A percentile compares a stretch with the other conserved stretches of the same genome.
phyloP scores from a whole-genome alignment of 805 yeast genomes.

The Schwanniomyces occidentalis region DNA sequence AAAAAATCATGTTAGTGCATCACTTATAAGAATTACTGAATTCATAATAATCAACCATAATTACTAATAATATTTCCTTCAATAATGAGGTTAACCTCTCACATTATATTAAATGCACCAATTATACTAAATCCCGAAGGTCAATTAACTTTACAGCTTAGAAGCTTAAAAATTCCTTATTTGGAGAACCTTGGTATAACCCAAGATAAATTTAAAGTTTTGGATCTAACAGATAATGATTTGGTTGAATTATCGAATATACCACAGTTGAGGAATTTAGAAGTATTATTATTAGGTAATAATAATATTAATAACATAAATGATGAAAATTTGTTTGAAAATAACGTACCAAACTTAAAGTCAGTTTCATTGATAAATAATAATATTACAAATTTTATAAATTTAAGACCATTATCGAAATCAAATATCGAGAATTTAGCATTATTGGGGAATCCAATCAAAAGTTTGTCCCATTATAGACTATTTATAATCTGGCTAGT shows the following conservation, averaged over 20 bases:
- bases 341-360: constrained; percentile 47
- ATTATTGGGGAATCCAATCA: constrained; percentile 60
- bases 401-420: constrained; percentile 38
- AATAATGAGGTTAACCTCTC: constrained; percentile 38
- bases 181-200: constrained; percentile 38
- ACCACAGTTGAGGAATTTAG: constrained; percentile 44
- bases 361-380: constrained; percentile 56
- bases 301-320: constrained; percentile 53
- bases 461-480: constrained; percentile 55
- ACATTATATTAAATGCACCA: constrained; percentile 29
- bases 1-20: too few relatives aligned
- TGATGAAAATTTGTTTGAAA: constrained; percentile 28
- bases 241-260: constrained; percentile 54
- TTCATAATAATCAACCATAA: too few relatives aligned
- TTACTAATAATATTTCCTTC: too few relatives aligned
- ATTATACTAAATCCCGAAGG: constrained; percentile 36
- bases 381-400: constrained; percentile 44
- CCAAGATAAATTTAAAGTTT: constrained; percentile 41
- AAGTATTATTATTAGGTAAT: constrained; percentile 59
- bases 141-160: constrained; percentile 33
- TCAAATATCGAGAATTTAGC: constrained; percentile 41
- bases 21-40: too few relatives aligned
- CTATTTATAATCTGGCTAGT: constrained; percentile 56
- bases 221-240: constrained; percentile 79
- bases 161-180: constrained; percentile 30